Percentiles rank a stretch among this genome's conserved stretches.
phyloP scores from a whole-genome alignment of 129 eudicot species.

The Apium graveolens region DNA sequence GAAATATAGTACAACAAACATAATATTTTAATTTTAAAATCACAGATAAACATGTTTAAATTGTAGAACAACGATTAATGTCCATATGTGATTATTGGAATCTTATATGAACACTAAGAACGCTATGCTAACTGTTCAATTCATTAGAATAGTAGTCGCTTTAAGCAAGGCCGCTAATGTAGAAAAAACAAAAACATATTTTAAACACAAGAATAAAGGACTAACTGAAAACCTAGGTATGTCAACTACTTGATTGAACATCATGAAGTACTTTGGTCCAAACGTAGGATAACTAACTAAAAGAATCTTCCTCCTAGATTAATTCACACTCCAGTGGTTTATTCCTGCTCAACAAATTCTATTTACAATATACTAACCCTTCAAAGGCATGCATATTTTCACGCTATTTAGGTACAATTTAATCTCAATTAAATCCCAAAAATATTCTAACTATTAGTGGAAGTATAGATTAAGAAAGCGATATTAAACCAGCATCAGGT shows the following conservation, averaged over 20 bases:
- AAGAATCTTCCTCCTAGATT: neutral
- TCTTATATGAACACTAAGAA: neutral
- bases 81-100: slow-evolving; percentile 4
- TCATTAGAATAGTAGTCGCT: neutral
- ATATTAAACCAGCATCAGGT: slow-evolving; percentile 8
- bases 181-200: neutral
- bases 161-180: neutral
- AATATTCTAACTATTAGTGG: neutral
- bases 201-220: neutral
- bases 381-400: slow-evolving; percentile 8
- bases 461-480: neutral
- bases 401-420: neutral
- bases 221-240: neutral
- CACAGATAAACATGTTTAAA: neutral
- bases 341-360: no score
- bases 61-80: slow-evolving; percentile 2
- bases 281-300: neutral
- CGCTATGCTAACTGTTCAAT: neutral
- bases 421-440: neutral
- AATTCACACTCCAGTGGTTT: slow-evolving; percentile 1
- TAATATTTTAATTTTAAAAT: neutral
- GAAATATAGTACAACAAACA: neutral
- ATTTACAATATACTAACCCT: slow-evolving; percentile 15
- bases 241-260: neutral
- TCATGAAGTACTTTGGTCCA: neutral